Conservation (phyloP, 495 filamentous ascomycete genomes). For the Trichoderma reesei region DNA sequence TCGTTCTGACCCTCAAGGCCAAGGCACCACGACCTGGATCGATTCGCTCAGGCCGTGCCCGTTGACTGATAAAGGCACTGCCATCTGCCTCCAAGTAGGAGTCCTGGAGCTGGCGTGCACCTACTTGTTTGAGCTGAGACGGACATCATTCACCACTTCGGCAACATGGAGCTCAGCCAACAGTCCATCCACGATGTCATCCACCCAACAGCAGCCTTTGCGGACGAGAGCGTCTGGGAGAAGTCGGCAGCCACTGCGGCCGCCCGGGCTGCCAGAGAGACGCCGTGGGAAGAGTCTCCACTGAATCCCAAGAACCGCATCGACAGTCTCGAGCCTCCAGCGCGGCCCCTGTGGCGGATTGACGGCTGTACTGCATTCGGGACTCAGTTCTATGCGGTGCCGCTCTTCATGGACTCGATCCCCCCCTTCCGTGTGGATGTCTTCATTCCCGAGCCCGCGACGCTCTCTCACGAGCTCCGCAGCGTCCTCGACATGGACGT, state of each 20-base stretch:
- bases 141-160: not conserved
- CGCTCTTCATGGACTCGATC: slow-evolving; percentile 28
- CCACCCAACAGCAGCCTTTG: slow-evolving; percentile 40
- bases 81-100: not conserved
- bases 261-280: slow-evolving; percentile 2
- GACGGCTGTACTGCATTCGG: slow-evolving; percentile 41
- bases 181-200: slow-evolving; percentile 35
- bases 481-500: slow-evolving; percentile 32
- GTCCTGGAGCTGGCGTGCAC: too few relatives aligned
- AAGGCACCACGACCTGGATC: not conserved
- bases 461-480: slow-evolving; percentile 22
- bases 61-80: not conserved
- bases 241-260: slow-evolving; percentile 5
- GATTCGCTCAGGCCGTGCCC: not conserved
- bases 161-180: slow-evolving; percentile 33
- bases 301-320: slow-evolving; percentile 43
- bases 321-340: slow-evolving; percentile 35
- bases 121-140: not conserved
- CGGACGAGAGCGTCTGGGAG: not conserved
- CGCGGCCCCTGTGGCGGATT: slow-evolving; percentile 33
- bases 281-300: slow-evolving; percentile 29
- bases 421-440: slow-evolving; percentile 40
- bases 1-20: too few relatives aligned
- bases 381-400: slow-evolving; percentile 38
- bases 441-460: slow-evolving; percentile 34